Conservation (phyloP, 768 basidiomycete genomes). For the Ramaria rubella region DNA sequence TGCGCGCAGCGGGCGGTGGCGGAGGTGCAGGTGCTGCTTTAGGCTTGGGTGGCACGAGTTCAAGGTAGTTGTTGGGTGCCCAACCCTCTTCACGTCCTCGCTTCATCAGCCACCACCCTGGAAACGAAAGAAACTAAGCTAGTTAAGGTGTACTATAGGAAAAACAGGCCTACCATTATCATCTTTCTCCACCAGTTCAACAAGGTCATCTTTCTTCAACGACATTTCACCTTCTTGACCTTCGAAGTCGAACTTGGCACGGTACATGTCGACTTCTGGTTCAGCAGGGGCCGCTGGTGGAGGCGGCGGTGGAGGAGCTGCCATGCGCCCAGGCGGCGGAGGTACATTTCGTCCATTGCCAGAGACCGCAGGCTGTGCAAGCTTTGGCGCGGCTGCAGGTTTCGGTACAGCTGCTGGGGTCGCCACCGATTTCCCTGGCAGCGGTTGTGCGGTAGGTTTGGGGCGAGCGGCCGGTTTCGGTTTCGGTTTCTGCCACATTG, state of each 20-base stretch:
- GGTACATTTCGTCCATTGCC: conserved; percentile 23
- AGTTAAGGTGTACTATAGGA: not conserved
- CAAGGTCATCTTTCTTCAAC: conserved; percentile 82
- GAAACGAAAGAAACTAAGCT: not conserved
- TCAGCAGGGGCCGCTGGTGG: conserved; percentile 46
- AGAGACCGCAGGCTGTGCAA: conserved; percentile 17
- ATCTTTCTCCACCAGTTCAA: conserved; percentile 87
- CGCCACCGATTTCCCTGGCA: conserved; percentile 61
- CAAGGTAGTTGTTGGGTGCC: conserved; percentile 93
- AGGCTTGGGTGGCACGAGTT: conserved; percentile 63
- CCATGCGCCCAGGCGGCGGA: conserved; percentile 34
- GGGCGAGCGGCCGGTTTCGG: conserved; percentile 42
- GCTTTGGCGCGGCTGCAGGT: conserved; percentile 29
- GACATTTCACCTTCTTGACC: conserved; percentile 92
- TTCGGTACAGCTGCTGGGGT: conserved; percentile 21
- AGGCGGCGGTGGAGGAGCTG: conserved; percentile 40
- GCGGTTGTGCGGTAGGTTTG: conserved; percentile 56
- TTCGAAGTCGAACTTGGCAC: conserved; percentile 86
- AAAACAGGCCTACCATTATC: conserved; percentile 54
- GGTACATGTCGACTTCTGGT: conserved; percentile 70
- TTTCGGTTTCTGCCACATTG: not conserved
- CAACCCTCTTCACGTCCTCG: conserved; percentile 80
- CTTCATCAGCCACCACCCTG: conserved; percentile 93
- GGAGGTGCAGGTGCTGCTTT: conserved; percentile 63
- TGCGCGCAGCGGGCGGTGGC: conserved; percentile 45